phyloP scores from a whole-genome alignment of 2,329 filamentous ascomycete genomes.

The Trichophyton mentagrophytes region DNA sequence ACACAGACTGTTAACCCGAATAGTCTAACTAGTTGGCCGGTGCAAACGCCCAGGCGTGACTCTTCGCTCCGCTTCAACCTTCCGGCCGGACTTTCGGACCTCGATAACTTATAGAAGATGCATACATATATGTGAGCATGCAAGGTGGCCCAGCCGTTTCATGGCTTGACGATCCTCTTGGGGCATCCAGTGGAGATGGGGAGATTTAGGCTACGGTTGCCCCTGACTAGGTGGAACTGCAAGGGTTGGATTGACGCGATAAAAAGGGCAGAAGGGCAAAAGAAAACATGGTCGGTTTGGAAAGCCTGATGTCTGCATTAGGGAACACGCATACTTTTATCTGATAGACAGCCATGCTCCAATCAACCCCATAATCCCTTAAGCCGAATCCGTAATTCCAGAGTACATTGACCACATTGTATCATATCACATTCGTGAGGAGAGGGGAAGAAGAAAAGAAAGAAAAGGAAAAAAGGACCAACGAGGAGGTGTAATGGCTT shows the following conservation, averaged over 20 bases:
- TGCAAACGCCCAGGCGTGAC: neutral
- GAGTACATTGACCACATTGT: conserved; percentile 1
- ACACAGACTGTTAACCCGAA: neutral
- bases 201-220: neutral
- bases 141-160: neutral
- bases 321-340: neutral
- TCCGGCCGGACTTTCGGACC: neutral
- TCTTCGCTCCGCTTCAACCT: neutral
- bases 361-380: neutral
- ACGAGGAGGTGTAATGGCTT: neutral
- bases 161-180: neutral
- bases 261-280: neutral
- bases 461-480: neutral
- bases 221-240: neutral
- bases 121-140: neutral
- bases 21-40: neutral
- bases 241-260: neutral
- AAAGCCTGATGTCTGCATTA: neutral
- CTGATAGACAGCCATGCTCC: neutral
- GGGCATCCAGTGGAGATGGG: neutral
- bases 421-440: neutral
- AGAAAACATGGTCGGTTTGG: neutral
- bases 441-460: neutral
- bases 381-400: neutral
- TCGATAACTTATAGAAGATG: neutral